Evolutionary conservation across 495 filamentous ascomycete genomes (phyloP).

Genomic region (Aspergillus egyptiacus): DNA sequence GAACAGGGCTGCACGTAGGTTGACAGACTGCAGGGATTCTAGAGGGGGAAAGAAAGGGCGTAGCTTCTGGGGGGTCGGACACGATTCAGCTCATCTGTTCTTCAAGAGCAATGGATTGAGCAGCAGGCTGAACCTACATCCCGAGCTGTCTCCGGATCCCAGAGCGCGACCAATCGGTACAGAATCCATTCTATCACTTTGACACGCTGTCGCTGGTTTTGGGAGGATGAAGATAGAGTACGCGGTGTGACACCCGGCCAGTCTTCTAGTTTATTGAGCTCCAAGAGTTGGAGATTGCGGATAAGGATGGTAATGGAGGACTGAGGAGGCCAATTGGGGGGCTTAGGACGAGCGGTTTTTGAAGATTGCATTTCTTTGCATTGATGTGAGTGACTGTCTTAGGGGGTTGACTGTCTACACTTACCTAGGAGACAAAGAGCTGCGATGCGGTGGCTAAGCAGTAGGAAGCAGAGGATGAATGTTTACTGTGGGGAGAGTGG

Average conservation of each 20-base stretch:
- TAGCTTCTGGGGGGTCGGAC: slow-evolving; percentile 56
- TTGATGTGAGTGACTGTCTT: slow-evolving; percentile 6
- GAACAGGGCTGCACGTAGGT: slow-evolving; percentile 80
- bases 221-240: slow-evolving; percentile 60
- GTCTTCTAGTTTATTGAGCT: slow-evolving; percentile 66
- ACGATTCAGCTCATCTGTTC: slow-evolving; percentile 10
- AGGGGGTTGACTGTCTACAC: background rate
- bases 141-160: slow-evolving; percentile 66
- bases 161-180: slow-evolving; percentile 73
- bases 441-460: background rate
- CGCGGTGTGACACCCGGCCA: slow-evolving; percentile 66
- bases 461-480: background rate
- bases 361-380: slow-evolving; percentile 28
- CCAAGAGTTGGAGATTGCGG: slow-evolving; percentile 71
- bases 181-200: slow-evolving; percentile 78
- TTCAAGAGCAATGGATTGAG: background rate
- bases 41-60: slow-evolving; percentile 83
- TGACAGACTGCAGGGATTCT: slow-evolving; percentile 80
- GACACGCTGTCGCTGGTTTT: slow-evolving; percentile 72
- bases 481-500: background rate
- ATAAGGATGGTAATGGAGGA: slow-evolving; percentile 63
- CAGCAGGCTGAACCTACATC: slow-evolving; percentile 42
- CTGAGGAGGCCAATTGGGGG: slow-evolving; percentile 36
- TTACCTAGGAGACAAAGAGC: background rate
- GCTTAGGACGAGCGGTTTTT: slow-evolving; percentile 29